Base-by-base conservation (phyloP, 2,329 filamentous ascomycete genomes). In the Calonectria pseudoreteaudii region DNA sequence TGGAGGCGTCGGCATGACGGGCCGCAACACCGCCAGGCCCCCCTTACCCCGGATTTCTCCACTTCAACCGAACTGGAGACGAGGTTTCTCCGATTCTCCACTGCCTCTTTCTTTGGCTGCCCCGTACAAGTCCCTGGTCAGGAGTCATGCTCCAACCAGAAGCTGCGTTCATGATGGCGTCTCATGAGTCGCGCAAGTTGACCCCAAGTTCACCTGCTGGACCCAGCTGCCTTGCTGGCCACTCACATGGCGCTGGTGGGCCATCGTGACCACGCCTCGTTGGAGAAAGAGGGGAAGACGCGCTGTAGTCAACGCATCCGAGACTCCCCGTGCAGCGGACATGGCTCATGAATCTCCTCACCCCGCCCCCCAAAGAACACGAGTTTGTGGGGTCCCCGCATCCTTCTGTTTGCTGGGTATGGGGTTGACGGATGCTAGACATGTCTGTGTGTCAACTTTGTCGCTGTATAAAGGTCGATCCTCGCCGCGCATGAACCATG, bases 321-420 rank as follows among this genome's bases (percentile, higher is more conserved):
- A 23, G 8, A 67, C 49, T 67, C 65, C 65, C 65, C 65, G 65
- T 23, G 31, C 31, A 7, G n/a, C 36, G 23, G 16, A 30, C 26
- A 30, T 18, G 16, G 26, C 8, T 23, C 49, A 38, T 7, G 31
- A 41, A 38, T 5, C 23, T 13, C 47, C 38, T 44, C 23, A 34
- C 34, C 34, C 41, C 26, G 6, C 60, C 18, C 18, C 41, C 41
- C 28, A 1, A 65, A 8, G 16, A 10, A 31, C 41, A 23, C 23
- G 23, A 34, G 34, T 44, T 44, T 31, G 36, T 68, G 65, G 65
- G 38, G 50, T 26, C 66, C 66, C 66, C 66, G 66, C 66, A 56
- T 68, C 44, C 16, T 49, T 14, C n/a, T n/a, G n/a, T 36, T 47
- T 5, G 11, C 7, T 47, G 36, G 31, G 6, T 31, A 41, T 36